phyloP scores from a whole-genome alignment of 208 protist species.

The Trypanosomatidae sp. region DNA sequence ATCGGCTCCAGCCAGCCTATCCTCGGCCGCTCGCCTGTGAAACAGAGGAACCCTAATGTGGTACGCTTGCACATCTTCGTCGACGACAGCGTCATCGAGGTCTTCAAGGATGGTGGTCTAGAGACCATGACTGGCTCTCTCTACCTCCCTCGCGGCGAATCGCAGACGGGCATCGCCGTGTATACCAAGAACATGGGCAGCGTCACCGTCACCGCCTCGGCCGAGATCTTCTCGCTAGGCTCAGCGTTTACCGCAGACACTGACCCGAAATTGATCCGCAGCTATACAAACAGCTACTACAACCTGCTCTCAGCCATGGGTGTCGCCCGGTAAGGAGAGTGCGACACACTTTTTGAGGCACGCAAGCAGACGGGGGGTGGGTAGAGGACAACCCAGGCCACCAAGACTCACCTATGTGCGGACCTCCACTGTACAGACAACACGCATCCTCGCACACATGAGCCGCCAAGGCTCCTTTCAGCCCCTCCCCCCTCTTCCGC shows the following conservation, averaged over 20 bases:
- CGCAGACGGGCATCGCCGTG: slow-evolving; percentile 29
- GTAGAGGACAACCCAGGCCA: not conserved
- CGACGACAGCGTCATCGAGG: slow-evolving; percentile 41
- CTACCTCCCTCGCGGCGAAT: slow-evolving; percentile 27
- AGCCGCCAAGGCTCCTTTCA: not conserved
- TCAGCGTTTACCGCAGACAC: slow-evolving; percentile 18
- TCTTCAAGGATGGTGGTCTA: slow-evolving; percentile 48
- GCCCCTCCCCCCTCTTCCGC: not conserved
- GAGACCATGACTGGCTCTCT: slow-evolving; percentile 38
- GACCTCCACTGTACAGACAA: not conserved
- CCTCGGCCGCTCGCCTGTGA: slow-evolving; percentile 36
- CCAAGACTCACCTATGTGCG: not conserved
- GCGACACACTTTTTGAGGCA: not conserved
- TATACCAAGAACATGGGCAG: slow-evolving; percentile 34
- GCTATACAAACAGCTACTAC: slow-evolving; percentile 33
- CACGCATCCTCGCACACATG: too few relatives aligned
- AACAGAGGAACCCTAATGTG: slow-evolving; percentile 20
- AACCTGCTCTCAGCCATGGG: slow-evolving; percentile 18
- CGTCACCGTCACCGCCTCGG: slow-evolving; percentile 22
- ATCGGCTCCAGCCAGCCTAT: slow-evolving; percentile 27
- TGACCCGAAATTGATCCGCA: slow-evolving; percentile 5
- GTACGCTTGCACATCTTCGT: slow-evolving; percentile 36
- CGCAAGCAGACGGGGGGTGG: not conserved
- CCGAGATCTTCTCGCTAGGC: slow-evolving; percentile 37
- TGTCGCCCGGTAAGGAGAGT: not conserved